phyloP scores from a whole-genome alignment of 2,329 filamentous ascomycete genomes.

The Pseudogymnoascus sp. region DNA sequence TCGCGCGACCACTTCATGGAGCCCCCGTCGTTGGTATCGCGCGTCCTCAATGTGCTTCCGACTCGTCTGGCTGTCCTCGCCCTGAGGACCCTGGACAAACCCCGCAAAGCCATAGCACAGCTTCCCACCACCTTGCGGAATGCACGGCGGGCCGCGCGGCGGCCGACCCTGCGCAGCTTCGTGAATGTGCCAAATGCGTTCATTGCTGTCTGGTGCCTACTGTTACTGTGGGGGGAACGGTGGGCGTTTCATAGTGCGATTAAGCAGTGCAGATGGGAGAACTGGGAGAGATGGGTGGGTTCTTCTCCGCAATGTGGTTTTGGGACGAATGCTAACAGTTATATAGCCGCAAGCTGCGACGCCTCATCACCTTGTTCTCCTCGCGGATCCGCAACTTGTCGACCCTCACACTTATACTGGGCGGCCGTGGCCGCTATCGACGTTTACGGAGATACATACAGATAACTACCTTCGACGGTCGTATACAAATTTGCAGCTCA shows the following conservation, averaged over 20 bases:
- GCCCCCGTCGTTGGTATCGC: constrained; percentile 22
- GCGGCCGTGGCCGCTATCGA: constrained; percentile 63
- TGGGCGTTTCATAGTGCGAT: constrained; percentile 68
- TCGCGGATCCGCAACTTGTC: constrained; percentile 67
- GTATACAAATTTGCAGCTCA: constrained; percentile 69
- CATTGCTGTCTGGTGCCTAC: constrained; percentile 65
- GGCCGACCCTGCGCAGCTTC: constrained; percentile 34
- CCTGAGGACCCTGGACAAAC: constrained; percentile 20
- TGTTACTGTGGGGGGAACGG: constrained; percentile 79
- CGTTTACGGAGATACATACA: constrained; percentile 63
- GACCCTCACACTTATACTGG: constrained; percentile 70
- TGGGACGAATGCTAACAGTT: constrained; percentile 12
- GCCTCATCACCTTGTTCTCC: constrained; percentile 66
- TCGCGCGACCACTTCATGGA: constrained; percentile 23
- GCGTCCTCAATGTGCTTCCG: constrained; percentile 20
- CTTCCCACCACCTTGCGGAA: background rate
- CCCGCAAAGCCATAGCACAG: constrained; percentile 9
- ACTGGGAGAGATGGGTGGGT: constrained; percentile 89
- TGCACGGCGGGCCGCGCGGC: constrained; percentile 2
- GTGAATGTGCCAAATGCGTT: constrained; percentile 61
- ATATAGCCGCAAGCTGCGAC: constrained; percentile 64
- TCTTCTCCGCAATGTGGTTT: background rate
- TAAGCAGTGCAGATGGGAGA: constrained; percentile 68
- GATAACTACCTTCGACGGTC: constrained; percentile 84
- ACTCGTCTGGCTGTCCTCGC: constrained; percentile 19